Evolutionary conservation across 345 rosid genomes (phyloP), one percentile per base, ranked within the genome.

Genomic region (Brassica rapa): DNA sequence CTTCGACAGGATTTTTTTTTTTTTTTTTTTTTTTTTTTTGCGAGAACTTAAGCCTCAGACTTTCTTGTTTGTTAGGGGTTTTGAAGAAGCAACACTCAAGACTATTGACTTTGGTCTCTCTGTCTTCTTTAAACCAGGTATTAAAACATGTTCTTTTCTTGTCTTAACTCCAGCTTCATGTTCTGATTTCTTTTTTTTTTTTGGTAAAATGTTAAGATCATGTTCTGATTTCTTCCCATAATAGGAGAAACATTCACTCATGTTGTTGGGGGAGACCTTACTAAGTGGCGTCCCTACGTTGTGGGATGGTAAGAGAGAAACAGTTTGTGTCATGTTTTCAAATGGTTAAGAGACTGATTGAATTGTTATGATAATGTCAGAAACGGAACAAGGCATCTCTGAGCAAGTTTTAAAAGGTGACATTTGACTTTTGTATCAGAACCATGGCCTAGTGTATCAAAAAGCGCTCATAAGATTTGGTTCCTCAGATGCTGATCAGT

Each of bases 21-120:
- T 19, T 19, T 19, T 19, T 19, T 19, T 19, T 19, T 19, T 19
- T 19, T 19, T 19, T 19, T 19, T 19, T 19, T 19, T 21, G 90
- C 97, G 0, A 89, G 91, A 69, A 43, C 82, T 94, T 81, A 94
- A 94, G 88, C 98, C 98, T 15, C 97, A 94, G 85, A 94, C 92
- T 84, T 94, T 92, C 76, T 91, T 94, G 37, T 94, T 94, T 77
- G 80, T 19, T 19, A 19, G 19, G 19, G 19, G 19, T 19, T 87
- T 86, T 37, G 98, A 94, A 85, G 96, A 92, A 4, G 78, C 96
- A 11, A 77, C 85, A 1, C 90, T 94, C 14, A 94, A 94, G 70
- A 87, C 94, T 3, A 94, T 94, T 2, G 98, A 94, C 59, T 94
- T 94, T 77, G 98, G 98, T 29, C 93, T 94, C 81, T 94, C 98